Evolutionary conservation across 768 basidiomycete species (phyloP), one percentile per base, ranked within the genome.

Genomic region (Phlegmacium glaucopus): DNA sequence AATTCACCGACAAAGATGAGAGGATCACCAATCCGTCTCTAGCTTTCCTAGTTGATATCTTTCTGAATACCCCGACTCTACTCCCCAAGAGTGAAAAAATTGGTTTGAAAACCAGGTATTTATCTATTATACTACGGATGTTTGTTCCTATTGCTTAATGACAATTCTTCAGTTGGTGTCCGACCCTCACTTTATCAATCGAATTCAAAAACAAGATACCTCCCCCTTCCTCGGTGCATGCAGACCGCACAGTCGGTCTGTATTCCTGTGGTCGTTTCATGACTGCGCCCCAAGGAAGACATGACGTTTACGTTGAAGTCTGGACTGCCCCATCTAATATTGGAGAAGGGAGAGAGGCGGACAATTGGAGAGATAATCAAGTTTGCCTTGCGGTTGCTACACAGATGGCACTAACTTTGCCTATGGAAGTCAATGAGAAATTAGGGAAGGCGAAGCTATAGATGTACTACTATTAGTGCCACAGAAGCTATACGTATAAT

Each of bases 241-340:
- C 82, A 1, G 52, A 60, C 47, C 74, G 80, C 9, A 83, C 79
- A 0, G 77, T 85, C 7, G 84, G 78, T 1, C 16, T 85, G 3
- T 85, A 80, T 56, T 72, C 75, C 13, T 63, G 64, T 12, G 73
- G 78, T 1, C 70, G 69, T 6, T 86, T 83, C 58, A 56, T 79
- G 48, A 72, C 74, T 39, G 67, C 77, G 36, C 80, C 80, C 0
- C 71, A 77, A 48, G 75, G 75, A 7, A n/a, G n/a, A n/a, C n/a
- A n/a, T n/a, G n/a, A n/a, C n/a, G n/a, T n/a, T n/a, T n/a, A n/a
- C n/a, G n/a, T n/a, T 3, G 85, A 85, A 55, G 66, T 85, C 10
- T 87, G 84, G 84, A 79, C n/a, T n/a, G n/a, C 83, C 9, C 85
- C 85, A 1, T 66, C 69, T 36, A 69, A 79, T 45, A 66, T 82